Evolutionary conservation across 495 filamentous ascomycete genomes (phyloP).

Genomic region (Collariella sp.): DNA sequence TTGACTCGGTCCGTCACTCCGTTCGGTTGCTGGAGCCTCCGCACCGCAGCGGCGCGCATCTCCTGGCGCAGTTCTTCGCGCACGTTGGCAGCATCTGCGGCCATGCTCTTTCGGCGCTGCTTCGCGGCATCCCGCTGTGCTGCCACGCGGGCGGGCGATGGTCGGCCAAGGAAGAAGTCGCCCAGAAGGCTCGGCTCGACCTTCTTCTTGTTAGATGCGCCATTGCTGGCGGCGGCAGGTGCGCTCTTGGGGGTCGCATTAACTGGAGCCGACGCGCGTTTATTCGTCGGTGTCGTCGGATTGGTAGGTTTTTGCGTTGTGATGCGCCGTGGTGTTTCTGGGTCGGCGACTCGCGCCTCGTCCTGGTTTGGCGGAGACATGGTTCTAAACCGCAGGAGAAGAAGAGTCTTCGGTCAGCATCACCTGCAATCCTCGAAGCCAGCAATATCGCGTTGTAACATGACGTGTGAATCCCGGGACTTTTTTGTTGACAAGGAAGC

Average conservation of each 20-base stretch:
- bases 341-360: constrained; percentile 12
- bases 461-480: background rate
- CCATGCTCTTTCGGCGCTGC: constrained; percentile 37
- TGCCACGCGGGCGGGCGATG: constrained; percentile 35
- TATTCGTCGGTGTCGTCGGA: constrained; percentile 21
- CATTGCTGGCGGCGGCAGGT: constrained; percentile 26
- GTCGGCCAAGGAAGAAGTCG: constrained; percentile 48
- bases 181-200: constrained; percentile 40
- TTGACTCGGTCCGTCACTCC: constrained; percentile 60
- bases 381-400: constrained; percentile 12
- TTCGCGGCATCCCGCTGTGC: constrained; percentile 32
- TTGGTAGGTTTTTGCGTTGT: constrained; percentile 20
- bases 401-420: constrained; percentile 12
- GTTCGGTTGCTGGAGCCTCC: constrained; percentile 40
- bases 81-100: constrained; percentile 31
- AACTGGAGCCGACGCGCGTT: constrained; percentile 16
- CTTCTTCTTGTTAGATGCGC: constrained; percentile 26
- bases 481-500: constrained; percentile 4
- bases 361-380: constrained; percentile 25
- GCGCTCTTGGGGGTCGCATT: constrained; percentile 34
- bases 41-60: constrained; percentile 41
- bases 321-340: constrained; percentile 13
- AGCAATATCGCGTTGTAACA: constrained; percentile 1
- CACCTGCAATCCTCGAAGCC: constrained; percentile 11
- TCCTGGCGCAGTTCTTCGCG: constrained; percentile 37